phyloP scores from a whole-genome alignment of 2,329 filamentous ascomycete genomes.

The Zarea fungicola region DNA sequence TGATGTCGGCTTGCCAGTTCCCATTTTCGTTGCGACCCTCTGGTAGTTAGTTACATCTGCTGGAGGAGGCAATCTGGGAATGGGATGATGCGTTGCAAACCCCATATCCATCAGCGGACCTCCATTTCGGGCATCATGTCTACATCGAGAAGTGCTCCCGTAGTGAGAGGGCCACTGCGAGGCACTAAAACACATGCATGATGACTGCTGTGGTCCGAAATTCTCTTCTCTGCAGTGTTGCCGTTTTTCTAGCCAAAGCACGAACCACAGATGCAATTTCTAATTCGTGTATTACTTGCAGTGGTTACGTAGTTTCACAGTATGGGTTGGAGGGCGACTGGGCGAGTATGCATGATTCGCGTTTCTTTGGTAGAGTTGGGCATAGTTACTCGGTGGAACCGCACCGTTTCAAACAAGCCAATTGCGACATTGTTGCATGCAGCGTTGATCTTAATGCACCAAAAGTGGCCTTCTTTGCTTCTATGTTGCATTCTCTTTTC shows the following conservation, averaged over 20 bases:
- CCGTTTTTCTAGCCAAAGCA: not conserved
- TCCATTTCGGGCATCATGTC: slow-evolving; percentile 8
- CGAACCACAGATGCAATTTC: not conserved
- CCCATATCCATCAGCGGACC: slow-evolving; percentile 2
- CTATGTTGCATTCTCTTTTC: not conserved
- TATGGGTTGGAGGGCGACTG: not conserved
- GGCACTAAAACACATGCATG: not conserved
- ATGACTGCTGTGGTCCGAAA: not conserved
- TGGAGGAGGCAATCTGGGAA: no score
- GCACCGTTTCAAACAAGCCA: not conserved
- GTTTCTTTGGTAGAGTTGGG: not conserved
- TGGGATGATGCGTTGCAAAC: not conserved
- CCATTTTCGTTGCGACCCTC: not conserved
- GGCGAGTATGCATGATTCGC: not conserved
- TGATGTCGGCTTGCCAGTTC: not conserved
- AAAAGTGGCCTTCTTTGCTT: not conserved
- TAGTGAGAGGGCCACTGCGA: not conserved
- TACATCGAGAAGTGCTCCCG: slow-evolving; percentile 5
- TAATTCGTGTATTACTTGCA: no score
- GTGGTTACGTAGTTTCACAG: no score
- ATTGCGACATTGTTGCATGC: not conserved
- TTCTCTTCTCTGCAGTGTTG: no score
- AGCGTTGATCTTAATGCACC: not conserved
- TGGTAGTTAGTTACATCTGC: no score
- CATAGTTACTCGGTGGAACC: not conserved